These are phyloP conservation scores for Rosa lucieae DNA, from an alignment of 306 rosid genomes.

Conservation along the genomic window DNA sequence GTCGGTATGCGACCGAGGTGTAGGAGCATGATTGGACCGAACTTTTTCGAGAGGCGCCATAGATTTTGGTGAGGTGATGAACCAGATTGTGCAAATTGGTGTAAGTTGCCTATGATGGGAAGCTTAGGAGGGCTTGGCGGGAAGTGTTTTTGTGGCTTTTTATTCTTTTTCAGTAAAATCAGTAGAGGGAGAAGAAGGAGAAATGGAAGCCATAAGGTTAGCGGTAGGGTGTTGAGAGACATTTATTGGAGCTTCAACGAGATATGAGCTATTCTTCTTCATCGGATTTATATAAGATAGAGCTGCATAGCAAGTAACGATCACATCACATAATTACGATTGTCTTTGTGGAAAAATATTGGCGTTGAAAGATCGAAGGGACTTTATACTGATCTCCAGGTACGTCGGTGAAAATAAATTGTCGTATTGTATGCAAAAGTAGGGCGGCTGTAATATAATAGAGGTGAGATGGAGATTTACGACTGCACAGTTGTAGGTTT, in stretches of 20 bases:
- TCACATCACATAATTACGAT: background rate
- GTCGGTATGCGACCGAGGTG: conserved; percentile 12
- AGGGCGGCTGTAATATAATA: too few species aligned
- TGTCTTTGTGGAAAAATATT: too few species aligned
- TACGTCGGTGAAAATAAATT: background rate
- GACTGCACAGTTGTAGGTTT: background rate
- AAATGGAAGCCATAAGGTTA: background rate
- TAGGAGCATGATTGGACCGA: conserved; percentile 37
- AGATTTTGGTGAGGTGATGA: conserved; percentile 26
- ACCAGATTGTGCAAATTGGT: conserved; percentile 27
- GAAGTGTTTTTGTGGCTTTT: background rate
- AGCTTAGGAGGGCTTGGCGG: conserved; percentile 46
- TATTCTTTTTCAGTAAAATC: background rate
- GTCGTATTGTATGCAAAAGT: too few species aligned
- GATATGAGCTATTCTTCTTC: background rate
- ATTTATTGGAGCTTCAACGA: background rate
- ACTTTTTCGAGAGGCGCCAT: conserved; percentile 20
- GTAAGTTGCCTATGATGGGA: conserved; percentile 43
- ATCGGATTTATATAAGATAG: background rate
- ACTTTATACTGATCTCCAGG: background rate
- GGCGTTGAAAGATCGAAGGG: background rate
- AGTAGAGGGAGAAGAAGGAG: background rate
- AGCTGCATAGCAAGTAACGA: background rate
- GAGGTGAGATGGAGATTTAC: too few species aligned
- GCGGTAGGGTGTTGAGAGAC: background rate